Evolutionary conservation across 495 filamentous ascomycete genomes (phyloP).

Genomic region (Podospora anserina): DNA sequence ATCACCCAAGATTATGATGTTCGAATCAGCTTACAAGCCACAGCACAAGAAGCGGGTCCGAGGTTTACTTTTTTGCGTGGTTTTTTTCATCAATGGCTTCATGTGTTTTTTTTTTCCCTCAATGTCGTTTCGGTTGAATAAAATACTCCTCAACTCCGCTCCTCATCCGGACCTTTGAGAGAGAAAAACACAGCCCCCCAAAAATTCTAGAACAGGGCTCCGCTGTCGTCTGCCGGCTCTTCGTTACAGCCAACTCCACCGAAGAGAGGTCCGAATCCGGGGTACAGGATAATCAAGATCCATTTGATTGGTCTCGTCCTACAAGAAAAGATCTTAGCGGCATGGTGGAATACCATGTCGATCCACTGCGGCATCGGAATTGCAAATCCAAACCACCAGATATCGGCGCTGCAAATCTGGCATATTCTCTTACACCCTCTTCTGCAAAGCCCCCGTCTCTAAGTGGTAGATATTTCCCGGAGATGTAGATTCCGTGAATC

Average conservation of each 20-base stretch:
- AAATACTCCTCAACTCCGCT: not conserved
- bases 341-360: not conserved
- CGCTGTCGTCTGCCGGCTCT: not conserved
- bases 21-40: not conserved
- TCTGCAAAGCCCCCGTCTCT: not conserved
- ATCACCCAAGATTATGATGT: not conserved
- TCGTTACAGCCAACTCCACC: not conserved
- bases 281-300: conserved; percentile 15
- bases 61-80: not conserved
- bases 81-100: not conserved
- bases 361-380: not conserved
- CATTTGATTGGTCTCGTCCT: conserved; percentile 16
- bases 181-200: not conserved
- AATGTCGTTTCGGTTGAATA: not conserved
- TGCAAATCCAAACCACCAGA: not conserved
- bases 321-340: not conserved
- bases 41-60: not conserved
- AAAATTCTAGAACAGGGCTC: not conserved
- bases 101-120: not conserved
- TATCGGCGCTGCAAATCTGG: not conserved
- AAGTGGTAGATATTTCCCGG: not conserved
- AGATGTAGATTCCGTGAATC: not conserved
- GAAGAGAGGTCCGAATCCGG: conserved; percentile 6
- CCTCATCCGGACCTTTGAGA: not conserved
- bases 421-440: not conserved